Conservation (phyloP, 148 eudicot genomes). For the Spergularia bocconei region DNA sequence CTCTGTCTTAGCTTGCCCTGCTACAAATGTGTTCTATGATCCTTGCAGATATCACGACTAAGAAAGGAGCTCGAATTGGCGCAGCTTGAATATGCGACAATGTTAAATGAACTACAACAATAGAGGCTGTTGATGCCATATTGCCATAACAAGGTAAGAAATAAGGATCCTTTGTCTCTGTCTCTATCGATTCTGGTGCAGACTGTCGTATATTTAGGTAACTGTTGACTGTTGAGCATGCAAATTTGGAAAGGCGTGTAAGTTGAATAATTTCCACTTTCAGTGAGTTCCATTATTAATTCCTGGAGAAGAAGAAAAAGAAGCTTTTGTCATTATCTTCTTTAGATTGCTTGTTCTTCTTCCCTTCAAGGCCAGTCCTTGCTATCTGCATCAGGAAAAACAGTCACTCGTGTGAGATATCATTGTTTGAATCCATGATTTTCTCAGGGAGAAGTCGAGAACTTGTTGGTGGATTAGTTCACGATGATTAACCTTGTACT, state of each 20-base stretch:
- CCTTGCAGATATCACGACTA: conserved; percentile 20
- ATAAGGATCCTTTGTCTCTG: background rate
- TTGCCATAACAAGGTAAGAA: conserved; percentile 2
- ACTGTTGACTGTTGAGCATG: background rate
- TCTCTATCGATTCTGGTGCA: background rate
- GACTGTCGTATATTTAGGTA: background rate
- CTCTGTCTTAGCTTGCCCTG: background rate
- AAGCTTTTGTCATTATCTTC: too few species aligned
- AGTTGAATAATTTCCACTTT: background rate
- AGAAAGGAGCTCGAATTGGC: conserved; percentile 13
- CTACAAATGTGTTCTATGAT: background rate
- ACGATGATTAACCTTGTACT: too few species aligned
- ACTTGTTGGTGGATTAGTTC: too few species aligned
- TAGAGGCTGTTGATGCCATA: background rate
- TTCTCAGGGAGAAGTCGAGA: too few species aligned
- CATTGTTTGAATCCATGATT: too few species aligned
- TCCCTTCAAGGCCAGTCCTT: too few species aligned
- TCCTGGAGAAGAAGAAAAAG: too few species aligned
- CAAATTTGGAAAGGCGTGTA: background rate
- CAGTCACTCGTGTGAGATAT: too few species aligned
- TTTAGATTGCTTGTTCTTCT: too few species aligned
- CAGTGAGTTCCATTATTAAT: background rate
- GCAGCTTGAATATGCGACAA: conserved; percentile 4
- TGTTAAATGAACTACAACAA: conserved; percentile 11
- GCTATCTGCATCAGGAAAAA: too few species aligned